Base-by-base conservation (phyloP, 108 stramenopile species). In the Cyclotella sp. region DNA sequence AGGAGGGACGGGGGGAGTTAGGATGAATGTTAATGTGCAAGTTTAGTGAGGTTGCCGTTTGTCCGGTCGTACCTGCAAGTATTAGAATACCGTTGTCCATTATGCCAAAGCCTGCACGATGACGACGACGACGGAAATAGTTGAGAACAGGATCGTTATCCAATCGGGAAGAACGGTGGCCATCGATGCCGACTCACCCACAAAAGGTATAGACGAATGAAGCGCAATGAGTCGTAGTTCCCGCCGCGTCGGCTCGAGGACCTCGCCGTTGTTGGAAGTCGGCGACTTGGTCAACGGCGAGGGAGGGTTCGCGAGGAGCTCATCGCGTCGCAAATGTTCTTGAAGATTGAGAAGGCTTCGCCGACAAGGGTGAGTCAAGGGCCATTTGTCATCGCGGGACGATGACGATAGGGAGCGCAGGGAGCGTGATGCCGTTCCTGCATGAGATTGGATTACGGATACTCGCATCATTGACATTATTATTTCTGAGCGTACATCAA, bases 51-150 rank as follows among this genome's bases (percentile, higher is more conserved):
- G n/a, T 9, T 45, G 45, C 13, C 9, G 13, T 13, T 12, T 9
- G 9, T 45, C 11, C 45, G 11, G 13, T 45, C 19, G n/a, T 61
- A 61, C 60, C 60, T 8, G 97, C 95, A 41, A 96, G 70, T 49
- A 99, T 88, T 81, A 99, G 86, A 46, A 99, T 92, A 22, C 91
- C 76, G 75, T 98, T 99, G 81, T 99, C 98, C 94, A 97, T 96
- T 27, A 99, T 88, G 14, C 98, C 98, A 79, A 98, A 98, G 29
- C 60, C 60, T 61, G 47, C n/a, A 9, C 18, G 2, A 49, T 3
- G 47, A 12, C 44, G 11, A 45, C 13, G 44, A 49, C 15, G 9
- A 49, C 6, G 1, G 47, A 49, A 49, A 16, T 3, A 49, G 47
- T n/a, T n/a, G n/a, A 49, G 47, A 49, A 49, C 2, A 49, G 2